Conservation (phyloP, 129 eudicot genomes). For the Centella asiatica region DNA sequence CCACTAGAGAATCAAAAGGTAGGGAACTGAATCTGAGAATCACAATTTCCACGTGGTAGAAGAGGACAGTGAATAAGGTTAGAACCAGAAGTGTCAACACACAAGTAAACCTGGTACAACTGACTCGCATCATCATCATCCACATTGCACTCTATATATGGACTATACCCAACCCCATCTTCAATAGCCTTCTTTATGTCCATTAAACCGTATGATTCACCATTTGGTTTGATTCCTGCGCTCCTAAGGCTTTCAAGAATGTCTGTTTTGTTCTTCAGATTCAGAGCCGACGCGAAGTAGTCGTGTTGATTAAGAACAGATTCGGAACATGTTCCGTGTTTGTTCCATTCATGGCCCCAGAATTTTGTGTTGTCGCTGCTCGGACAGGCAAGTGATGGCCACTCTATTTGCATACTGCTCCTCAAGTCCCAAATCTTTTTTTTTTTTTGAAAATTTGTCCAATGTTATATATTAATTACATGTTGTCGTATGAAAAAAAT, state of each 20-base stretch:
- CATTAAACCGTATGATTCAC: not conserved
- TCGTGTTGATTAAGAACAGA: conserved; percentile 48
- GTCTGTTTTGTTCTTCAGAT: conserved; percentile 35
- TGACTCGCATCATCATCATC: too few relatives aligned
- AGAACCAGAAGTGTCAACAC: conserved; percentile 52
- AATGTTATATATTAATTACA: too few relatives aligned
- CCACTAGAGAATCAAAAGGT: too few relatives aligned
- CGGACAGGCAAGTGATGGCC: conserved; percentile 86
- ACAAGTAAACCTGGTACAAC: conserved; percentile 65
- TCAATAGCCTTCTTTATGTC: conserved; percentile 41
- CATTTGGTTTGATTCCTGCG: too few relatives aligned
- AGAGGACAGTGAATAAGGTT: conserved; percentile 63
- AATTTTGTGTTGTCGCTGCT: conserved; percentile 45
- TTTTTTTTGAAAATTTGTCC: not conserved
- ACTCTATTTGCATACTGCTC: conserved; percentile 39
- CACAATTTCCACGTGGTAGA: conserved; percentile 55
- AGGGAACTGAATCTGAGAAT: conserved; percentile 43
- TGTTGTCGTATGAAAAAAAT: too few relatives aligned
- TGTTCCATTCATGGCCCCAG: conserved; percentile 90
- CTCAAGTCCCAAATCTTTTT: conserved; percentile 47
- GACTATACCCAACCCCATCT: conserved; percentile 45
- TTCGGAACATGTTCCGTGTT: conserved; percentile 82
- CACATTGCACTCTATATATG: conserved; percentile 62
- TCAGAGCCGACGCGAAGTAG: conserved; percentile 57
- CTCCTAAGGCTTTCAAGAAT: conserved; percentile 48